Percentiles rank a stretch among this genome's conserved stretches.
Evolutionary conservation across 768 basidiomycete species (phyloP).

Genomic region (Cyclocybe cylindracea): DNA sequence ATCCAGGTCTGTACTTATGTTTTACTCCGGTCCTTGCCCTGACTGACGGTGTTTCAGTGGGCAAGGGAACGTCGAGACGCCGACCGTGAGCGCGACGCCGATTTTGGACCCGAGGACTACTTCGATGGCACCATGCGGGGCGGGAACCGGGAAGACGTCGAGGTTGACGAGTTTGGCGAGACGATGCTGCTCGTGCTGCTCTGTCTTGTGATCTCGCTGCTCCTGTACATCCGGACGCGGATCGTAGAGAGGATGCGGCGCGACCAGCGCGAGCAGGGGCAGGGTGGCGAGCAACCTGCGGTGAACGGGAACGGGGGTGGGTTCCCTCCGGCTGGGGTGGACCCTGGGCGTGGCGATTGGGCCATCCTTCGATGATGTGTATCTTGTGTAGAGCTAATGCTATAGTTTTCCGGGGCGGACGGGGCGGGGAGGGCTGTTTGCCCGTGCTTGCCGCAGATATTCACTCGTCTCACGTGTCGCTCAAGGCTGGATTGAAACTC

Average conservation of each 20-base stretch:
- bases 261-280: constrained; percentile 54
- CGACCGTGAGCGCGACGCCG: constrained; percentile 71
- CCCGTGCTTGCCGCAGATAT: constrained; percentile 7
- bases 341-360: constrained; percentile 69
- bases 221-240: constrained; percentile 79
- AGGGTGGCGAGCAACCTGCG: constrained; percentile 40
- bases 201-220: constrained; percentile 68
- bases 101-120: constrained; percentile 83
- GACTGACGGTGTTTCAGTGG: constrained; percentile 49
- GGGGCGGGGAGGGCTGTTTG: constrained; percentile 6
- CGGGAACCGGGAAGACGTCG: constrained; percentile 61
- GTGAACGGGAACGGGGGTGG: constrained; percentile 44
- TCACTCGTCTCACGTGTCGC: background rate
- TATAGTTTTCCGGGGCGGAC: background rate
- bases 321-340: constrained; percentile 59
- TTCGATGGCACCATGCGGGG: constrained; percentile 68
- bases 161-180: constrained; percentile 72
- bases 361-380: constrained; percentile 51
- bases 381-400: constrained; percentile 14
- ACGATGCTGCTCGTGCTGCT: constrained; percentile 77
- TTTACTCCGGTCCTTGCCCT: background rate
- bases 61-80: constrained; percentile 72
- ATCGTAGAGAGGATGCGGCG: constrained; percentile 73
- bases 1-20: constrained; percentile 53
- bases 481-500: no score